These are phyloP conservation scores for Neofusicoccum umdonicola DNA, from an alignment of 2,329 filamentous ascomycete species.

Conservation along the genomic window DNA sequence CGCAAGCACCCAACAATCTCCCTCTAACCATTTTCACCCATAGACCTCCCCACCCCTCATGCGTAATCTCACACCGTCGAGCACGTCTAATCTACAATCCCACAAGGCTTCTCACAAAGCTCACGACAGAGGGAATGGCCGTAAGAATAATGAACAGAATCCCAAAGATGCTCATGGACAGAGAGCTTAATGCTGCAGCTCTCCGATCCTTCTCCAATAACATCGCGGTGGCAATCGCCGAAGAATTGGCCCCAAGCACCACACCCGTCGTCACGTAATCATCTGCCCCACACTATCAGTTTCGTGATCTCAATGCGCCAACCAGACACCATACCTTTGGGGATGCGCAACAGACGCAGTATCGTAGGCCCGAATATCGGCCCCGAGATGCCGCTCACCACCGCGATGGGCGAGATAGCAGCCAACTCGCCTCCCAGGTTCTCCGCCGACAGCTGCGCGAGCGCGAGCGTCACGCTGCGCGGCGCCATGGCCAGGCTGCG, in stretches of 20 bases:
- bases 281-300: slow-evolving; percentile 36
- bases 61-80: no score
- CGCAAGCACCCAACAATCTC: no score
- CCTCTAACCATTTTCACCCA: no score
- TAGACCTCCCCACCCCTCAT: no score
- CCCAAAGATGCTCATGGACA: slow-evolving; percentile 62
- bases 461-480: slow-evolving; percentile 58
- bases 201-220: slow-evolving; percentile 57
- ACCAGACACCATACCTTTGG: slow-evolving; percentile 40
- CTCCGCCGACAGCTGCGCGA: slow-evolving; percentile 56
- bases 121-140: slow-evolving; percentile 53
- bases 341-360: slow-evolving; percentile 51
- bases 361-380: slow-evolving; percentile 55
- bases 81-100: slow-evolving; percentile 27
- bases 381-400: slow-evolving; percentile 60
- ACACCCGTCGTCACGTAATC: slow-evolving; percentile 65
- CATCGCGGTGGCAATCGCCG: slow-evolving; percentile 59
- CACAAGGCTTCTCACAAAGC: slow-evolving; percentile 35
- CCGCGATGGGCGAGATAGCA: slow-evolving; percentile 56
- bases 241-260: slow-evolving; percentile 60
- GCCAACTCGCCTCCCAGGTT: slow-evolving; percentile 59
- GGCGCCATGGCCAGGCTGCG: slow-evolving; percentile 57
- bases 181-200: slow-evolving; percentile 58
- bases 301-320: neutral
- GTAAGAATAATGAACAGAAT: slow-evolving; percentile 60